These are phyloP conservation scores for Ambrosia artemisiifolia DNA, from an alignment of 129 eudicot genomes.

Conservation along the genomic window DNA sequence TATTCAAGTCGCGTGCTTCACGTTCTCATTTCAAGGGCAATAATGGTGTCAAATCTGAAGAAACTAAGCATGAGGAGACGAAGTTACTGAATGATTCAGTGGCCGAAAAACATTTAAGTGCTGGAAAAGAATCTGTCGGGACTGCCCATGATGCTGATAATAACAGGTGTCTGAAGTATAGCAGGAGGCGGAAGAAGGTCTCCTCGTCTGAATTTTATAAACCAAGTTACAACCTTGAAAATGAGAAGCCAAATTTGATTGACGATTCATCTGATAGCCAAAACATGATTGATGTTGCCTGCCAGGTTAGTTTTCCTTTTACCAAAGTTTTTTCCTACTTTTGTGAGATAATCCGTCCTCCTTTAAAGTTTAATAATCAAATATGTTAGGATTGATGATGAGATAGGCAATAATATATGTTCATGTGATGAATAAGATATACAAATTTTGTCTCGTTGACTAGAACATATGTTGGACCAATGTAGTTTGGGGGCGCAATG, in stretches of 20 bases:
- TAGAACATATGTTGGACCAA: neutral
- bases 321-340: neutral
- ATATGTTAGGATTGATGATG: conserved; percentile 3
- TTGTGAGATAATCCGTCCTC: neutral
- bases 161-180: conserved; percentile 33
- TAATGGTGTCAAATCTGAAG: conserved; percentile 13
- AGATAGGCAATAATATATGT: neutral
- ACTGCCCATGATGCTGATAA: conserved; percentile 22
- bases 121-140: conserved; percentile 18
- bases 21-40: conserved; percentile 26
- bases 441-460: neutral
- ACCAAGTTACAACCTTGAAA: conserved; percentile 5
- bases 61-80: conserved; percentile 15
- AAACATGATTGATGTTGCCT: conserved; percentile 43
- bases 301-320: conserved; percentile 43
- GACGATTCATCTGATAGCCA: conserved; percentile 33
- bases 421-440: neutral
- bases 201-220: conserved; percentile 20
- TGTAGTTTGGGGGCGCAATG: neutral
- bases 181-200: conserved; percentile 48
- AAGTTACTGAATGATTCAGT: conserved; percentile 23
- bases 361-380: neutral
- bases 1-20: conserved; percentile 24
- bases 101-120: conserved; percentile 26
- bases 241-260: conserved; percentile 8